These are phyloP conservation scores for Pseudogymnoascus sp. DNA, from an alignment of 2,329 filamentous ascomycete genomes.

Conservation along the genomic window DNA sequence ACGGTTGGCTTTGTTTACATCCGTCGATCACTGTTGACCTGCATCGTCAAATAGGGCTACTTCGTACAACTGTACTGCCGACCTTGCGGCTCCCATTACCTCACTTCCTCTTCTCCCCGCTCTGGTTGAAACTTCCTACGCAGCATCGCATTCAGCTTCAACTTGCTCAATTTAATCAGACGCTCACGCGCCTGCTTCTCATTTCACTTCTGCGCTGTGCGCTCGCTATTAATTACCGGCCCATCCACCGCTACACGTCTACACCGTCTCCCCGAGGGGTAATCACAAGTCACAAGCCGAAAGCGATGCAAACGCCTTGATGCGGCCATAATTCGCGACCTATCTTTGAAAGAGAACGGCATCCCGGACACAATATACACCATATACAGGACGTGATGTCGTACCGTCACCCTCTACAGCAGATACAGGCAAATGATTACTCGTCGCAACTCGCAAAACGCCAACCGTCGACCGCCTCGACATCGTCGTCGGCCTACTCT, in stretches of 20 bases:
- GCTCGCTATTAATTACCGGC: conserved; percentile 1
- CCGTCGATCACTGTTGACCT: conserved; percentile 7
- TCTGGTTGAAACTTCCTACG: not conserved
- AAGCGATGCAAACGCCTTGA: conserved; percentile 16
- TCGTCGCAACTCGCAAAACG: conserved; percentile 36
- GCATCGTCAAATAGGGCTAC: conserved; percentile 6
- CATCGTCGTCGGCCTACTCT: conserved; percentile 62
- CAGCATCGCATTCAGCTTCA: not conserved
- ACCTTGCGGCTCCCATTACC: not conserved
- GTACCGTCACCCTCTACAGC: conserved; percentile 51
- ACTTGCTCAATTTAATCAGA: conserved; percentile 4
- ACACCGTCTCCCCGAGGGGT: conserved; percentile 9
- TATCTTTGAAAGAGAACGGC: not conserved
- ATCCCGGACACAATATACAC: conserved; percentile 1
- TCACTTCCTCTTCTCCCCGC: not conserved
- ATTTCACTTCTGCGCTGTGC: conserved; percentile 11
- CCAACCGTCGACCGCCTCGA: conserved; percentile 63
- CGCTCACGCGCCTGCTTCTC: not conserved
- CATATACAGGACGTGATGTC: conserved; percentile 38
- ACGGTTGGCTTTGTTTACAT: conserved; percentile 9
- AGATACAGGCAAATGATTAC: conserved; percentile 46
- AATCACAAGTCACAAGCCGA: not conserved
- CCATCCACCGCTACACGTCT: conserved; percentile 1
- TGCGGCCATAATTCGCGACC: conserved; percentile 12
- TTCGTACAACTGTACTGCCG: not conserved